A percentile compares a stretch with the other conserved stretches of the same genome.
Conservation (phyloP, 2,329 filamentous ascomycete genomes). For the Lecanicillium sp. region DNA sequence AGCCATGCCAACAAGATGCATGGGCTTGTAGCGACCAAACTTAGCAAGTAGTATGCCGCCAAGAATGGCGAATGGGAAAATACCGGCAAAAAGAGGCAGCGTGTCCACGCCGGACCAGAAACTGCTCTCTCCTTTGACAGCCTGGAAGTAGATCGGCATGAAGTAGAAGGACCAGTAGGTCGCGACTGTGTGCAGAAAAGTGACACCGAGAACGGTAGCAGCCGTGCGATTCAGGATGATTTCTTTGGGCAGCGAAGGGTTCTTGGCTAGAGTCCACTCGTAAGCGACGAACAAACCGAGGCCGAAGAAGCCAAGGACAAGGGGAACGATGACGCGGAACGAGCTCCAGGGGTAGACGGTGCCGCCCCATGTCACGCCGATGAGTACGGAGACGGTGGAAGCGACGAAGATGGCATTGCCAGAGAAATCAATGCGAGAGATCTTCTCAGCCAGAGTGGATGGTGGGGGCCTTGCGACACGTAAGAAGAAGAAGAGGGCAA, state of each 20-base stretch:
- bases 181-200: slow-evolving; percentile 2
- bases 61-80: background rate
- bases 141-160: slow-evolving; percentile 14
- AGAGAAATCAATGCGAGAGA: background rate
- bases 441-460: too few relatives aligned
- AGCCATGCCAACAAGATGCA: background rate
- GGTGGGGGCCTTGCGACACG: too few relatives aligned
- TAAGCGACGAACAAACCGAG: slow-evolving; percentile 29
- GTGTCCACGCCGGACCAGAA: background rate
- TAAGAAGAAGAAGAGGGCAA: slow-evolving; percentile 14
- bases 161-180: slow-evolving; percentile 7
- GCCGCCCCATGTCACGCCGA: background rate
- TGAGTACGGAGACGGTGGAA: background rate
- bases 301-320: slow-evolving; percentile 32
- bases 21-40: background rate
- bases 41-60: background rate
- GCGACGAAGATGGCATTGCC: background rate
- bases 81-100: background rate
- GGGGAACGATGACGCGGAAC: slow-evolving; percentile 19
- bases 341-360: slow-evolving; percentile 16
- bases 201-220: slow-evolving; percentile 14
- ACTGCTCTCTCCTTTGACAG: background rate
- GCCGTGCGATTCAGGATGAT: slow-evolving; percentile 38
- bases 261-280: slow-evolving; percentile 21
- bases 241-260: slow-evolving; percentile 33